Base-by-base conservation (phyloP, 2,329 filamentous ascomycete genomes). In the Fusarium sp. region DNA sequence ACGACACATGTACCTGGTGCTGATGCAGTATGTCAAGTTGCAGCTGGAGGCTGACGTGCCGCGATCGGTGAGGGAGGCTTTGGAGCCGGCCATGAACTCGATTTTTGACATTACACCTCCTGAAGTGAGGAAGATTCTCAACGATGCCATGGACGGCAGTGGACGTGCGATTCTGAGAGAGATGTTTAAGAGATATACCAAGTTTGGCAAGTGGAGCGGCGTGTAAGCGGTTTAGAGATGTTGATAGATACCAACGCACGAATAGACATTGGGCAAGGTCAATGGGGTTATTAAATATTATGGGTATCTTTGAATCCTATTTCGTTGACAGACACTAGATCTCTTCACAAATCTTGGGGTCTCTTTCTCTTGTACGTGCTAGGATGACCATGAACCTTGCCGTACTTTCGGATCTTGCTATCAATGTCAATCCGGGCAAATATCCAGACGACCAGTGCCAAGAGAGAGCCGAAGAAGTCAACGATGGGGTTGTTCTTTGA, bases 161-260 rank as follows among this genome's bases (percentile, higher is more conserved):
- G 90, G 90, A 8, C 83, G 90, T 69, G 89, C 88, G 1, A 86
- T 92, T 31, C 85, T 91, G 79, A 85, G 85, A 73, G 87, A 88
- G 68, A 83, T 92, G 84, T 91, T 87, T 71, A 88, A 86, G 77
- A 84, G 87, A 79, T 92, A 90, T 79, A 85, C 85, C 78, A 89
- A 86, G 81, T 91, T 91, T 83, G 90, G 90, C 47, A 91, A 90
- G 83, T 92, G 90, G 89, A 89, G 82, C 61, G 89, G 89, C 37
- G 85, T 90, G 27, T 90, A 84, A 73, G 61, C 52, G 31, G 31
- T 11, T 63, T 64, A 61, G 54, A 75, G 60, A 62, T 60, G 42
- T 56, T 64, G 60, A 72, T 68, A 67, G 64, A 78, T 74, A 78
- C 70, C 71, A 73, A 8, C 31, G 14, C 37, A 61, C 56, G 22